Base-by-base conservation (phyloP, 768 basidiomycete species). In the Hemileccinum rubropunctum region DNA sequence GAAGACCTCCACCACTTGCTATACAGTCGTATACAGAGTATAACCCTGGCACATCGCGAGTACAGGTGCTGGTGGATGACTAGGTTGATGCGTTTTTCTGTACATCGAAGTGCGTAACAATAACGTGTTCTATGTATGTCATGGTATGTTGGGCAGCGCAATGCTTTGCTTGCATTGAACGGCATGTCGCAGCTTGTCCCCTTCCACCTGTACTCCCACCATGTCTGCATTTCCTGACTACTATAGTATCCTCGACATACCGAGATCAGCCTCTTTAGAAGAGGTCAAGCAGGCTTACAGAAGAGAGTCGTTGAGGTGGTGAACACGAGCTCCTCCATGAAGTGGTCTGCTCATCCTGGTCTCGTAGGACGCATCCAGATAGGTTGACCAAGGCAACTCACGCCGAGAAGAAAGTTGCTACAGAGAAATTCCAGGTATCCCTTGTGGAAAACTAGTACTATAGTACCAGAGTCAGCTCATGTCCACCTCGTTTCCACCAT, bases 211-310 rank as follows among this genome's bases (percentile, higher is more conserved):
- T 44, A 54, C 54, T 28, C 27, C 66, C 58, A 71, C 51, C 66
- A 88, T 89, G 88, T 80, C 88, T 44, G 71, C 77, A 27, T 86
- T 91, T 60, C 89, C 89, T 12, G 86, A 91, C 64, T 92, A 92
- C 61, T 92, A 92, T 62, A 71, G 73, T 21, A 73, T 92, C 18
- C 73, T 92, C 42, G 58, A 59, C 51, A 58, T 89, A 14, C 56
- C 76, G 7, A 76, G 73, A 63, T 75, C 74, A 51, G 85, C 87
- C 11, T 80, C 82, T 1, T 68, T 77, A 17, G 87, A 91, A 26
- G 84, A 91, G 39, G 73, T 93, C 42, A 76, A 82, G 33, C 82
- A 83, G 56, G 89, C 85, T 0, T 92, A 92, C 71, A 87, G 81
- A 70, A 84, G 76, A 56, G 88, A 91, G 65, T 91, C 88, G 1